These are phyloP conservation scores for Sporothrix inflata DNA, from an alignment of 2,329 filamentous ascomycete genomes.

Conservation along the genomic window DNA sequence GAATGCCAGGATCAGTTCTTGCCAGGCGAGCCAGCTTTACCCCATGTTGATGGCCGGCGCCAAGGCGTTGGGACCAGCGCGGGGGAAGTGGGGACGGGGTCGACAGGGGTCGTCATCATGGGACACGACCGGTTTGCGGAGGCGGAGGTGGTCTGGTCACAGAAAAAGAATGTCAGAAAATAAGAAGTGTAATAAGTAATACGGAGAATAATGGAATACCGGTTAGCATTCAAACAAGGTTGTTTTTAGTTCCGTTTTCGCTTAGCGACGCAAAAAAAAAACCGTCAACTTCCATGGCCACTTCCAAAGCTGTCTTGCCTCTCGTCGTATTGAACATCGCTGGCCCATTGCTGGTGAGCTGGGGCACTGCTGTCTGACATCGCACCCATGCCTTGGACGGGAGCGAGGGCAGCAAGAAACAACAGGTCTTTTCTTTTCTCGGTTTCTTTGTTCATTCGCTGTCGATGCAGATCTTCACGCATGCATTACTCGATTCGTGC, in stretches of 20 bases:
- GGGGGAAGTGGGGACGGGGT: background rate
- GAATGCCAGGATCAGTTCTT: background rate
- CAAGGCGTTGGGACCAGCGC: background rate
- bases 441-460: background rate
- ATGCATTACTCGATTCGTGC: background rate
- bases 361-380: too few relatives aligned
- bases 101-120: slow-evolving; percentile 1
- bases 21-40: background rate
- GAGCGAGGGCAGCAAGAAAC: background rate
- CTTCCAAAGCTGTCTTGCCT: background rate
- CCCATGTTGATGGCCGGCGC: background rate
- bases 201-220: background rate
- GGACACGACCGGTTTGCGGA: background rate
- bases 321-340: background rate
- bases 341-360: background rate
- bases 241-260: background rate
- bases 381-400: background rate
- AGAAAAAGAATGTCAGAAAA: background rate
- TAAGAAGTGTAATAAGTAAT: background rate
- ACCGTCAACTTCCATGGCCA: background rate
- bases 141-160: background rate
- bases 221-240: background rate
- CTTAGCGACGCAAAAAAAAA: background rate
- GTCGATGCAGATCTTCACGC: background rate
- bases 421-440: background rate